Evolutionary conservation across 2,329 filamentous ascomycete species (phyloP).

Genomic region (Drechslerella coelobrocha): DNA sequence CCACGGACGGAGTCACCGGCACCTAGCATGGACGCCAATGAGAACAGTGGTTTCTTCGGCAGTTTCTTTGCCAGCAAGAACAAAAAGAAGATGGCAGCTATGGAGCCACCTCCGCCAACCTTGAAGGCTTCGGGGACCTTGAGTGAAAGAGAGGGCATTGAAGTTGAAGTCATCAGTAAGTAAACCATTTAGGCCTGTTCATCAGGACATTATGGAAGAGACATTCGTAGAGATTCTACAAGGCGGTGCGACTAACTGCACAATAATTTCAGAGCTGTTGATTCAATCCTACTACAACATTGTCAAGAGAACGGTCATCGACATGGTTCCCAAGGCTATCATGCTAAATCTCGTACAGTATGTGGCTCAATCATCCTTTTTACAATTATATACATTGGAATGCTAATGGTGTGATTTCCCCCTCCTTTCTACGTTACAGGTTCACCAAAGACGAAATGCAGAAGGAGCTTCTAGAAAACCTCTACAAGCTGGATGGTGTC

Average conservation of each 20-base stretch:
- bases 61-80: slow-evolving; percentile 99
- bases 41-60: slow-evolving; percentile 87
- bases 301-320: slow-evolving; percentile 96
- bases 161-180: slow-evolving; percentile 98
- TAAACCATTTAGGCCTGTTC: slow-evolving; percentile 52
- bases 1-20: slow-evolving; percentile 76
- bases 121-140: slow-evolving; percentile 93
- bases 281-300: slow-evolving; percentile 99
- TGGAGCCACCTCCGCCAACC: slow-evolving; percentile 91
- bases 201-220: too few species aligned
- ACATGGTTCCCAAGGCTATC: slow-evolving; percentile 99
- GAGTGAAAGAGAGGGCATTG: slow-evolving; percentile 90
- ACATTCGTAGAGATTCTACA: too few species aligned
- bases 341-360: slow-evolving; percentile 97
- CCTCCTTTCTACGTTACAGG: slow-evolving; percentile 61
- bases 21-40: slow-evolving; percentile 65
- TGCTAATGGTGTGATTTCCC: slow-evolving; percentile 14
- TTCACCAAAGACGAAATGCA: slow-evolving; percentile 99
- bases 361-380: slow-evolving; percentile 60
- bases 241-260: slow-evolving; percentile 1
- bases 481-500: slow-evolving; percentile 89
- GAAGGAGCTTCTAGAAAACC: slow-evolving; percentile 91
- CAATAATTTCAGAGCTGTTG: slow-evolving; percentile 72
- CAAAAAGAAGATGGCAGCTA: slow-evolving; percentile 99
- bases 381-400: not conserved